Base-by-base conservation (phyloP, 345 rosid species). In the Dovyalis caffra region DNA sequence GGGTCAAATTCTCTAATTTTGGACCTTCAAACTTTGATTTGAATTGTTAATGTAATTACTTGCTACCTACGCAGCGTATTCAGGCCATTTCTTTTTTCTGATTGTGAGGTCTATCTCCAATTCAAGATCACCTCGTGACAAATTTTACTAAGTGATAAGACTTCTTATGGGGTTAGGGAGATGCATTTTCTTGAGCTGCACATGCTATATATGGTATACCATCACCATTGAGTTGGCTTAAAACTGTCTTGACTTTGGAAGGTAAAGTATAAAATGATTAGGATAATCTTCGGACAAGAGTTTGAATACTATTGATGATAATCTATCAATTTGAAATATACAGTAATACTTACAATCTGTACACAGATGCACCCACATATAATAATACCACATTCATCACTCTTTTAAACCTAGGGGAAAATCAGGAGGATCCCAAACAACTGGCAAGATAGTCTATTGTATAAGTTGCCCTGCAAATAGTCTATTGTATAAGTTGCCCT, bases 151-250 rank as follows among this genome's bases (percentile, higher is more conserved):
- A 9, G 68, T n/a, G 45, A 65, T 7, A 35, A 34, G 49, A 23
- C 49, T 10, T 23, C 16, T 66, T 66, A 23, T 66, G 26, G 69
- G 45, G 69, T n/a, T 35, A 29, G 69, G 69, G 69, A 66, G 45
- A 34, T 38, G 69, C 29, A 37, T 1, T 26, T 35, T 23, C 31
- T 66, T 5, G 25, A n/a, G 25, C 34, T 35, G 45, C 69, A 37
- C 69, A 66, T 66, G 49, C 12, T 5, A 12, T 1, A 7, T 0
- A 1, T 6, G 15, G 47, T n/a, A 23, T 9, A 8, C 25, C n/a
- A 63, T 15, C 9, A 8, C 34, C 20, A 1, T 8, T 0, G 34
- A 26, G 18, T 0, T 64, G 43, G 25, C 14, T 33, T 18, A 6
- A 32, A 18, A 21, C 21, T 11, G 2, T 1, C 12, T 33, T 31